A percentile compares a stretch with the other conserved stretches of the same genome.
phyloP scores from a whole-genome alignment of 495 filamentous ascomycete species.

The Aspergillus kassunensis region DNA sequence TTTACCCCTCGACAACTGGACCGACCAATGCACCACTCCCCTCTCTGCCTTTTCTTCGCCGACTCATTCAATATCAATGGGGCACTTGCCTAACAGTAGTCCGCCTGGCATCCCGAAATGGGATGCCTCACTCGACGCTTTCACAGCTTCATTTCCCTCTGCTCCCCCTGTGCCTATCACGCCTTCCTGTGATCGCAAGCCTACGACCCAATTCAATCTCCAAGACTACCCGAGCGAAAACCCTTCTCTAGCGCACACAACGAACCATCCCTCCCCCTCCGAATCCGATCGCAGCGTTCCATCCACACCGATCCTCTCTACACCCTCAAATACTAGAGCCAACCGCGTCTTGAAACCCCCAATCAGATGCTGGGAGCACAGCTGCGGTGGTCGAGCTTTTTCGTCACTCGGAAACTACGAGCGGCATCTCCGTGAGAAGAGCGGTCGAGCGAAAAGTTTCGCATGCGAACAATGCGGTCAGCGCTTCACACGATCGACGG shows the following conservation, averaged over 20 bases:
- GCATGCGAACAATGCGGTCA: conserved; percentile 11
- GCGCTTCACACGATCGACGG: conserved; percentile 10
- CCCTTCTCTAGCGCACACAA: background rate
- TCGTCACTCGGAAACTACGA: conserved; percentile 14
- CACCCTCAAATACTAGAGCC: background rate
- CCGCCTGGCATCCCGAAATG: background rate
- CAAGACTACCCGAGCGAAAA: background rate
- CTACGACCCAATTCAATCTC: background rate
- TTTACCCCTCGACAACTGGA: conserved; percentile 1
- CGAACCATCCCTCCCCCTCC: background rate
- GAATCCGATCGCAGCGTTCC: background rate
- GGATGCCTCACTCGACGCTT: background rate
- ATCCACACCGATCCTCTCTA: background rate
- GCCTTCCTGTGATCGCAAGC: background rate
- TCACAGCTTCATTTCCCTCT: background rate
- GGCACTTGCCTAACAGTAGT: background rate
- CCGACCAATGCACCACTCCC: conserved; percentile 1
- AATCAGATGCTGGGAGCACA: conserved; percentile 13
- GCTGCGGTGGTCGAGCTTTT: conserved; percentile 12
- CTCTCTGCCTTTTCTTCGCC: background rate
- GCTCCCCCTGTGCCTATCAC: background rate
- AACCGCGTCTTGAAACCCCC: conserved; percentile 1
- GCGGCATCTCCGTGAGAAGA: conserved; percentile 13
- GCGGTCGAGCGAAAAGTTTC: conserved; percentile 11
- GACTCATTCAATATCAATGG: background rate